Conservation (phyloP, 1,284 basidiomycete genomes). For the Papiliotrema terrestris region DNA sequence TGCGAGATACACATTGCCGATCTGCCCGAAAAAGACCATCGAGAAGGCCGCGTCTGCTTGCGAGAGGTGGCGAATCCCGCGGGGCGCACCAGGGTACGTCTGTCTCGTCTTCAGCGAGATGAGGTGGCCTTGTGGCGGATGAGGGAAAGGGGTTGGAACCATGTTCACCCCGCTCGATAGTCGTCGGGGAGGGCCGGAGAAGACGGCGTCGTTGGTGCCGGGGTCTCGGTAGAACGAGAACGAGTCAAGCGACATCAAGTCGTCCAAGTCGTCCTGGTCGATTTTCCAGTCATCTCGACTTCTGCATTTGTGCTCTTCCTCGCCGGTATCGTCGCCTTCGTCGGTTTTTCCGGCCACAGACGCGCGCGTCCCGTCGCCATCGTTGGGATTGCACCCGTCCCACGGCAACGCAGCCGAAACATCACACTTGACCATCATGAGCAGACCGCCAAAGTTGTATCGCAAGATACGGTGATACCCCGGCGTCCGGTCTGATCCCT, state of each 20-base stretch:
- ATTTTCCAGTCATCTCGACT: too few relatives aligned
- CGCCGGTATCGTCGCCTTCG: background rate
- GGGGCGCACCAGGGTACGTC: too few relatives aligned
- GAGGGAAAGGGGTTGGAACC: background rate
- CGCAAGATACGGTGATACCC: constrained; percentile 5
- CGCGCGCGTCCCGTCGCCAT: background rate
- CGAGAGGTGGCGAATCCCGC: background rate
- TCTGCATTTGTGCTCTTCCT: background rate
- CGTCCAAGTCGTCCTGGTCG: background rate
- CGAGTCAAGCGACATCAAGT: constrained; percentile 1
- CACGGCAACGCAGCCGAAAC: constrained; percentile 5
- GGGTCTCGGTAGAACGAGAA: background rate
- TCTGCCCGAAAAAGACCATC: constrained; percentile 1
- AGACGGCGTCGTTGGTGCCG: background rate
- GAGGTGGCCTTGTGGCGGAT: constrained; percentile 7
- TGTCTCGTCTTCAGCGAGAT: constrained; percentile 4
- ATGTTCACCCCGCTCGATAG: constrained; percentile 1
- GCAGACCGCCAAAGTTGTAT: constrained; percentile 2
- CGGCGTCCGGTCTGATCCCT: background rate
- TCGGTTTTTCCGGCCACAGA: background rate
- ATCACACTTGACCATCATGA: constrained; percentile 4
- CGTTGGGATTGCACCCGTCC: background rate
- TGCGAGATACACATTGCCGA: background rate
- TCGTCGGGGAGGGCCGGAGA: background rate
- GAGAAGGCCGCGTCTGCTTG: background rate